Conservation (phyloP, 768 basidiomycete genomes). For the Mycena leptocephala region DNA sequence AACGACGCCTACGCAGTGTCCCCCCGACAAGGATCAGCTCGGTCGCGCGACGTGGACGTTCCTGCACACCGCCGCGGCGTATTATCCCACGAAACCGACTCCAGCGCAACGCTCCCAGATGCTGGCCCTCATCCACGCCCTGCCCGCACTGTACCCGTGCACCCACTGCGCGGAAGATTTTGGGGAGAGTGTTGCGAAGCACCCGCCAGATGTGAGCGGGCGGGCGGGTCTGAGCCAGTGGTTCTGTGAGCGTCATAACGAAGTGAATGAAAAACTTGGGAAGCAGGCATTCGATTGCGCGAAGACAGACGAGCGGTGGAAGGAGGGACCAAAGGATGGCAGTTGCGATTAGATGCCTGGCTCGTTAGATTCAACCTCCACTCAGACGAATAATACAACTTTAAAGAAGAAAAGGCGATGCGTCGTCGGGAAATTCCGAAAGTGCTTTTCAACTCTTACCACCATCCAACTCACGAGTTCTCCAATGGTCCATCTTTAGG, state of each 20-base stretch:
- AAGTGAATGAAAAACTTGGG: constrained; percentile 90
- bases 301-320: constrained; percentile 92
- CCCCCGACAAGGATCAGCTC: constrained; percentile 91
- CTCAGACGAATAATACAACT: neutral
- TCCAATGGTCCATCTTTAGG: too few species aligned
- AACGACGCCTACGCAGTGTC: constrained; percentile 77
- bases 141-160: constrained; percentile 93
- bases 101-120: constrained; percentile 86
- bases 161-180: constrained; percentile 89
- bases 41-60: constrained; percentile 98
- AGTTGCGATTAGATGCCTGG: constrained; percentile 78
- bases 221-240: constrained; percentile 81
- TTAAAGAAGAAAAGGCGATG: too few species aligned
- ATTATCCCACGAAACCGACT: constrained; percentile 89
- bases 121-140: constrained; percentile 82
- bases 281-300: constrained; percentile 89
- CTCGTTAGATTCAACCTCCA: neutral
- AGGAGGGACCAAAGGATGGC: constrained; percentile 90
- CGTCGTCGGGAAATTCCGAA: neutral
- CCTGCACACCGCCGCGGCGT: constrained; percentile 96
- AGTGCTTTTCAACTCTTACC: too few species aligned
- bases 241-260: constrained; percentile 95
- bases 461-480: too few species aligned
- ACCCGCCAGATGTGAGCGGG: constrained; percentile 87
- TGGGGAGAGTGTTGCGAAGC: constrained; percentile 73